phyloP scores from a whole-genome alignment of 768 basidiomycete species.

The Termitomyces sp. region DNA sequence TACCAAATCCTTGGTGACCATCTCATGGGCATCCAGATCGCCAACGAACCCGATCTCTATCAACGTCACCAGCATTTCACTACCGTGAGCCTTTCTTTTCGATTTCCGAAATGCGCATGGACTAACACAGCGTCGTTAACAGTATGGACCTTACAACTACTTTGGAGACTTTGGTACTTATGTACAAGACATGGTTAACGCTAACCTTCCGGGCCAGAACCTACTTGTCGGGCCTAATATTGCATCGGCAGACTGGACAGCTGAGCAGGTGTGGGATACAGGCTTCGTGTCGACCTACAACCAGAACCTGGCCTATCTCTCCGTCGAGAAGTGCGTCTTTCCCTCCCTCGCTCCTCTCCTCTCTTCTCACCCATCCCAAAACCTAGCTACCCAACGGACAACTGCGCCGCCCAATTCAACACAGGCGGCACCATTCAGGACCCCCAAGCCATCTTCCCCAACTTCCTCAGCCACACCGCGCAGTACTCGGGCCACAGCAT shows the following conservation, averaged over 20 bases:
- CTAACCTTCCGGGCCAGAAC: slow-evolving; percentile 29
- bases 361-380: slow-evolving; percentile 20
- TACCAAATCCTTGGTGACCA: slow-evolving; percentile 65
- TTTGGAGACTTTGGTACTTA: slow-evolving; percentile 45
- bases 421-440: slow-evolving; percentile 32
- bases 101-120: neutral
- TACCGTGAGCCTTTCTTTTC: slow-evolving; percentile 9
- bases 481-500: slow-evolving; percentile 41
- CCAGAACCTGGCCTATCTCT: slow-evolving; percentile 37
- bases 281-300: slow-evolving; percentile 45
- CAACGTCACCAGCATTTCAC: slow-evolving; percentile 37
- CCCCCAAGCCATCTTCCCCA: slow-evolving; percentile 48
- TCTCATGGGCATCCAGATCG: slow-evolving; percentile 67
- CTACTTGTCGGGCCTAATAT: slow-evolving; percentile 58
- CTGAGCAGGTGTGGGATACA: slow-evolving; percentile 50
- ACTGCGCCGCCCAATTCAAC: slow-evolving; percentile 52
- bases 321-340: slow-evolving; percentile 53
- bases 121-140: slow-evolving; percentile 6
- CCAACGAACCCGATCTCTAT: slow-evolving; percentile 66
- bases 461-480: slow-evolving; percentile 56
- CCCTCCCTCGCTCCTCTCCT: slow-evolving; percentile 9
- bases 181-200: slow-evolving; percentile 31
- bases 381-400: slow-evolving; percentile 55
- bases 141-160: slow-evolving; percentile 46
- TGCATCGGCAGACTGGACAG: slow-evolving; percentile 49